These are phyloP conservation scores for Sanghuangporus sanghuang DNA, from an alignment of 1,284 basidiomycete genomes.

Conservation along the genomic window DNA sequence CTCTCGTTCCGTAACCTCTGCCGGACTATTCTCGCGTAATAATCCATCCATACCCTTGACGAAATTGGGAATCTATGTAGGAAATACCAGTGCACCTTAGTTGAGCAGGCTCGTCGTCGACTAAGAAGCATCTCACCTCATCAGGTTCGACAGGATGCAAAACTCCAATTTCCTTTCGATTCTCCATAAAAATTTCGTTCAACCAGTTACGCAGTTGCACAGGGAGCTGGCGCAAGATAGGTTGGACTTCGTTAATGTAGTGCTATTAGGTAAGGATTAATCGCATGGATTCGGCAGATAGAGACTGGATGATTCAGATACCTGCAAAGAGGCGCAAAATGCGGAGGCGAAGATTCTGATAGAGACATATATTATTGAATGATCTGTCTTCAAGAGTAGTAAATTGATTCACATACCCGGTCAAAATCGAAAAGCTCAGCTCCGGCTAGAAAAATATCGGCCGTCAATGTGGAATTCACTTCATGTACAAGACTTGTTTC, in stretches of 20 bases:
- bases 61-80: constrained; percentile 36
- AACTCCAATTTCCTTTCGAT: constrained; percentile 30
- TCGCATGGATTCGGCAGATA: neutral
- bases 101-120: neutral
- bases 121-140: constrained; percentile 22
- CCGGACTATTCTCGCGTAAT: constrained; percentile 30
- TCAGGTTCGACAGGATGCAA: constrained; percentile 38
- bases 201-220: constrained; percentile 30
- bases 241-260: constrained; percentile 36
- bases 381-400: neutral
- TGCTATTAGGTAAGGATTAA: constrained; percentile 19
- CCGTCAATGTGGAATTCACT: neutral
- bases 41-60: constrained; percentile 33
- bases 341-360: constrained; percentile 36
- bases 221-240: constrained; percentile 31
- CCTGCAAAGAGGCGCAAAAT: constrained; percentile 38
- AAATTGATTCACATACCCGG: constrained; percentile 26
- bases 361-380: neutral
- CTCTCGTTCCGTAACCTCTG: constrained; percentile 29
- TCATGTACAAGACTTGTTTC: neutral
- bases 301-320: constrained; percentile 8
- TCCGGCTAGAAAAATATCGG: constrained; percentile 27
- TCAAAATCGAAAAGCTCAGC: constrained; percentile 33
- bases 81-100: too few relatives aligned
- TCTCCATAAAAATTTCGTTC: constrained; percentile 30